Percentiles rank a stretch among this genome's conserved stretches.
Evolutionary conservation across 2,329 filamentous ascomycete genomes (phyloP).

Genomic region (Aspergillus hortae): DNA sequence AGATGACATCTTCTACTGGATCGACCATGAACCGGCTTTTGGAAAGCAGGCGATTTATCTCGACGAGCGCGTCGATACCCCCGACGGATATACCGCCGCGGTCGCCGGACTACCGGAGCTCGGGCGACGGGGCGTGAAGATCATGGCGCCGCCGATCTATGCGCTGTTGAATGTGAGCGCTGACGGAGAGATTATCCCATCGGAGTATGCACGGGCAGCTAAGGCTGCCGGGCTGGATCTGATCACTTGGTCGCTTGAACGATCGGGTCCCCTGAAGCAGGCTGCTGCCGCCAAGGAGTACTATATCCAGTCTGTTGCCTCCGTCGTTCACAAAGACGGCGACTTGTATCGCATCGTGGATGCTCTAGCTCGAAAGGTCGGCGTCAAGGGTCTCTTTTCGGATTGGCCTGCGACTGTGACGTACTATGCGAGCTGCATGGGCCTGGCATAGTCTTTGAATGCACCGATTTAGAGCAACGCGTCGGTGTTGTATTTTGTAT

Average conservation of each 20-base stretch:
- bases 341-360: conserved; percentile 20
- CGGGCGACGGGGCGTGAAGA: conserved; percentile 11
- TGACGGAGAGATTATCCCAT: conserved; percentile 16
- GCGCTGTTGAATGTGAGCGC: conserved; percentile 15
- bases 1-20: conserved; percentile 18
- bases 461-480: too few relatives aligned
- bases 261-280: conserved; percentile 14
- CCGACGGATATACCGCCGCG: conserved; percentile 10
- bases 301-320: conserved; percentile 12
- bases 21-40: conserved; percentile 15
- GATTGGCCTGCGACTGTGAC: conserved; percentile 20
- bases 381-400: conserved; percentile 16
- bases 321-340: conserved; percentile 12
- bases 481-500: too few relatives aligned
- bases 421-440: conserved; percentile 18
- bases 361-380: conserved; percentile 17
- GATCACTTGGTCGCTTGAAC: conserved; percentile 19
- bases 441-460: conserved; percentile 5
- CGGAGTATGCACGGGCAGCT: conserved; percentile 13
- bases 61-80: conserved; percentile 15
- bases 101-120: conserved; percentile 11
- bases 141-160: conserved; percentile 16
- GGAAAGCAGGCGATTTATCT: conserved; percentile 18
- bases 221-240: conserved; percentile 14
- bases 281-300: conserved; percentile 13